Evolutionary conservation across 2,329 filamentous ascomycete genomes (phyloP).

Genomic region (Aspergillus ochraceus): DNA sequence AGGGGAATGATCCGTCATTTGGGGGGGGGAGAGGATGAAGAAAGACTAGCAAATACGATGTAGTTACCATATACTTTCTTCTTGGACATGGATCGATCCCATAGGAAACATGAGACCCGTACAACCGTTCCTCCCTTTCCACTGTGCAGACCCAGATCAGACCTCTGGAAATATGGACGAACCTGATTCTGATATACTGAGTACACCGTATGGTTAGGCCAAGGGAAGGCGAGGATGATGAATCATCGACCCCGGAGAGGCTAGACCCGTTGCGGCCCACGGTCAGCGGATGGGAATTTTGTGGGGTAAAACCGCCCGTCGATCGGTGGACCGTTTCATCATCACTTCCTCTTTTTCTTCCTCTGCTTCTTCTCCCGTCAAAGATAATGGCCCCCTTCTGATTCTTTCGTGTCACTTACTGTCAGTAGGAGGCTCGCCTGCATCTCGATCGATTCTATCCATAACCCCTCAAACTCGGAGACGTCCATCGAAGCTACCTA

Average conservation of each 20-base stretch:
- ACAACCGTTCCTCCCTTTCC: too few species aligned
- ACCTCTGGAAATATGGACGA: too few species aligned
- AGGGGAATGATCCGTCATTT: not conserved
- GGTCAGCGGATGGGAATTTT: constrained; percentile 20
- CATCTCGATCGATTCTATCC: not conserved
- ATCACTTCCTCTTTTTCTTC: not conserved
- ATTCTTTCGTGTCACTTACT: not conserved
- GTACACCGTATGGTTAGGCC: too few species aligned
- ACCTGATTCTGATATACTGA: too few species aligned
- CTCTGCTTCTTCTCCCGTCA: not conserved
- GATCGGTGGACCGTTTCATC: not conserved
- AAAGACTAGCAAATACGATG: not conserved
- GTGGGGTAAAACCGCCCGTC: constrained; percentile 16
- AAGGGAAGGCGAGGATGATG: not conserved
- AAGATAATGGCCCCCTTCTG: too few species aligned
- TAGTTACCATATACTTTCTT: not conserved
- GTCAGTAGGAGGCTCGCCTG: not conserved
- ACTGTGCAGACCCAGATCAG: too few species aligned
- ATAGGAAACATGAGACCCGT: too few species aligned
- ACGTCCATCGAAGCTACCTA: too few species aligned
- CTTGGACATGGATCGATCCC: too few species aligned
- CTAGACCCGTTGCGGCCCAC: constrained; percentile 22
- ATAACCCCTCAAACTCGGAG: not conserved
- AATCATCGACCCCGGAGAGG: constrained; percentile 8
- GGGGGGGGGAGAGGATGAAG: not conserved